These are phyloP conservation scores for Cercospora berteroae DNA, from an alignment of 2,329 filamentous ascomycete species.

Conservation along the genomic window DNA sequence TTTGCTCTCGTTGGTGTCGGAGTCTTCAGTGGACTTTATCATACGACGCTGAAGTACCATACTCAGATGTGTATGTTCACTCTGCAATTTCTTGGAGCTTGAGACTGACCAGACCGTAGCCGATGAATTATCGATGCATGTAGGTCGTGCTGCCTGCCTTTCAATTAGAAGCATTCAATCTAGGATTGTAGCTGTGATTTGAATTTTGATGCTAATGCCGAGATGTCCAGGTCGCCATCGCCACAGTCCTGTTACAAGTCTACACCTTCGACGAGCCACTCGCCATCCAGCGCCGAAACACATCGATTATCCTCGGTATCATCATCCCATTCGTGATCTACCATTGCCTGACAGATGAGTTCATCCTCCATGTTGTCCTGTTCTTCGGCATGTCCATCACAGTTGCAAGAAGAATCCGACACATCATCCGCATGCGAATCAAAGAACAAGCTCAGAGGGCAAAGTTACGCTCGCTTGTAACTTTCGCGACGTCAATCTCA, in stretches of 20 bases:
- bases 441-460: slow-evolving; percentile 21
- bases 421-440: slow-evolving; percentile 24
- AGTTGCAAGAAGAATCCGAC: slow-evolving; percentile 20
- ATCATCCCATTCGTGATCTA: slow-evolving; percentile 32
- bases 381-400: slow-evolving; percentile 31
- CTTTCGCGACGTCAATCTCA: slow-evolving; percentile 20
- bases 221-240: slow-evolving; percentile 21
- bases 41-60: slow-evolving; percentile 31
- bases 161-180: neutral
- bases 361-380: slow-evolving; percentile 28
- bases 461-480: slow-evolving; percentile 45
- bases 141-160: neutral
- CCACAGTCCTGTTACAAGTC: slow-evolving; percentile 27
- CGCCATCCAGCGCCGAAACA: slow-evolving; percentile 25
- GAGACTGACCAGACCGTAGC: slow-evolving; percentile 1
- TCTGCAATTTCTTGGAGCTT: neutral
- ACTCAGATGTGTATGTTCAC: slow-evolving; percentile 28
- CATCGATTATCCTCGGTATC: slow-evolving; percentile 27
- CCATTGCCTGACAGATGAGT: slow-evolving; percentile 34
- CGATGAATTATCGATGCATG: slow-evolving; percentile 32
- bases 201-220: neutral
- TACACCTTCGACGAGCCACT: slow-evolving; percentile 30
- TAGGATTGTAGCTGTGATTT: neutral
- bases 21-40: slow-evolving; percentile 29
- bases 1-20: slow-evolving; percentile 31